Base-by-base conservation (phyloP, 192 early-diverging fungal genomes). In the Cladochytrium replicatum region DNA sequence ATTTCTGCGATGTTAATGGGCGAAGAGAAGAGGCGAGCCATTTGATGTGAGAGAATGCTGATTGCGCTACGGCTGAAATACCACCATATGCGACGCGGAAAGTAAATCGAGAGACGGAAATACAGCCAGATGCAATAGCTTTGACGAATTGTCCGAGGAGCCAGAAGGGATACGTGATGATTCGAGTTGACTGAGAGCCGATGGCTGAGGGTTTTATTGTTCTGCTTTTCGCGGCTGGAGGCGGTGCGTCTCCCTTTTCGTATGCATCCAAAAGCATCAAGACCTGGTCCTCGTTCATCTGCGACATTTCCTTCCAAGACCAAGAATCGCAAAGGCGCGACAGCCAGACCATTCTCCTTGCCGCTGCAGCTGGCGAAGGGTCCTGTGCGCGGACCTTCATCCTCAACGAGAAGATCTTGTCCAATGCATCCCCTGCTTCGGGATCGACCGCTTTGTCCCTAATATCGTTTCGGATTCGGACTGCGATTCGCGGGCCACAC, bases 401-500 rank as follows among this genome's bases (percentile, higher is more conserved):
- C 34, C 34, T 37, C 13, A 37, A 13, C 34, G 13, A 13, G 17
- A 13, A 37, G 39, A 86, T 79, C 51, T 78, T 64, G 29, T 75
- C 69, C 2, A 88, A 76, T 0, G 80, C 81, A 3, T 74, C 64
- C 0, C 83, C 81, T 0, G 77, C 77, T 25, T 71, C 53, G 22
- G 5, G 81, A 69, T 40, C 0, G 84, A 83, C 28, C 85, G 60
- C 31, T n/a, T 58, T 27, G 6, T 39, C 46, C 1, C 77, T 78
- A n/a, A 91, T 68, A 29, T 71, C 60, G 3, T 80, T 58, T 19
- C 89, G 68, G 29, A 95, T 75, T 41, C 87, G 67, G 55, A 82
- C 91, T n/a, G 86, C 91, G 39, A 95, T 56, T 25, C 86, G 72
- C 3, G 91, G 91, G 9, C 88, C 89, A 53, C 87, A 78, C 0